Base-by-base conservation (phyloP, 2,329 filamentous ascomycete species). In the Ophiostoma ulmi region DNA sequence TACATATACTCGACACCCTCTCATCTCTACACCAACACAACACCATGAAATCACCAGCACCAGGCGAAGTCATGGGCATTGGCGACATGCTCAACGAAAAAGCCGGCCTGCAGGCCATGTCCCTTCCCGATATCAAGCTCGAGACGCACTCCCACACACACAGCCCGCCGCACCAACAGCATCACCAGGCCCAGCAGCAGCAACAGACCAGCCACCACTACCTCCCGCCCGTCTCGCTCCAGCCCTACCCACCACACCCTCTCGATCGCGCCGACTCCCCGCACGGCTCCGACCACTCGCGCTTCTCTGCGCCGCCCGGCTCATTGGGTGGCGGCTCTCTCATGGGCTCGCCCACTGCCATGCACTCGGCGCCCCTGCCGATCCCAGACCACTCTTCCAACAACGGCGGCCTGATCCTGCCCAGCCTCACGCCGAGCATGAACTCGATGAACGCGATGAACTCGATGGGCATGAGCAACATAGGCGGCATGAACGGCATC, bases 281-380 rank as follows among this genome's bases (percentile, higher is more conserved):
- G 11, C 86, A 88, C 78, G 85, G 85, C 70, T 88, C 86, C 17
- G 86, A 88, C 74, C 83, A 85, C 77, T 87, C 85, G 5, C 82
- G 85, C 72, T 86, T 86, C 76, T 86, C 80, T 58, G 82, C 77
- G 61, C 82, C 77, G 6, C 74, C 76, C 4, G 70, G 70, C 20
- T 70, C 72, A 5, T 76, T 83, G 73, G 81, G 83, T 75, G 82
- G 80, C 80, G 73, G 74, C 26, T 80, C 84, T 72, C 80, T 83
- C 1, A 88, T 87, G 74, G 83, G 83, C 68, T 87, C 86, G 7
- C 85, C 86, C 1, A 80, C 73, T 0, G 72, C 69, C 61, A 86
- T 88, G 84, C 83, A 84, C 67, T 77, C 64, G 17, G 36, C 80
- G 10, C 79, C 82, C 35, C 81, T 87, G 74, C 80, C 83, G 68